phyloP scores from a whole-genome alignment of 2,329 filamentous ascomycete genomes.

The Botrytis aclada region DNA sequence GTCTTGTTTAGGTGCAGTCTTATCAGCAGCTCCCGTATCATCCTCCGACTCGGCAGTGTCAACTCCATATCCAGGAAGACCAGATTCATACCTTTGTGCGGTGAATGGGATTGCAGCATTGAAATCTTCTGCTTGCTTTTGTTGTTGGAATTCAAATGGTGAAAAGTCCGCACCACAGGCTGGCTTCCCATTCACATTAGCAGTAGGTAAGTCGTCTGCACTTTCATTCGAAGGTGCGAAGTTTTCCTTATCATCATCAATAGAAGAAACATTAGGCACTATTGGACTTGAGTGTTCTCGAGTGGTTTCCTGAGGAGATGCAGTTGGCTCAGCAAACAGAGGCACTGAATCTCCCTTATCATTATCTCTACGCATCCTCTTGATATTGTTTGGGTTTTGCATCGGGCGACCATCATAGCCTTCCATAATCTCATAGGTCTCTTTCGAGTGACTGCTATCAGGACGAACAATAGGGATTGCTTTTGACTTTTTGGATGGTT shows the following conservation, averaged over 20 bases:
- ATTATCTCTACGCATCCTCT: constrained; percentile 66
- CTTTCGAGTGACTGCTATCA: constrained; percentile 48
- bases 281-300: constrained; percentile 36
- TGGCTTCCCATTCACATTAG: constrained; percentile 41
- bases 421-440: constrained; percentile 44
- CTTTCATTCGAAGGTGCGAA: constrained; percentile 27
- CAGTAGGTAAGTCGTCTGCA: constrained; percentile 17
- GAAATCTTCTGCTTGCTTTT: constrained; percentile 41
- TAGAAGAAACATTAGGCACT: constrained; percentile 22
- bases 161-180: constrained; percentile 52
- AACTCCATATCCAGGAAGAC: constrained; percentile 32
- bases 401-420: constrained; percentile 59
- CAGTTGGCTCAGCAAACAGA: constrained; percentile 62
- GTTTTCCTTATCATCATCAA: constrained; percentile 37
- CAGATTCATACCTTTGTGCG: constrained; percentile 31
- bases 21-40: constrained; percentile 22
- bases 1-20: constrained; percentile 12
- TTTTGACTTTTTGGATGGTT: constrained; percentile 70
- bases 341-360: constrained; percentile 71
- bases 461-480: constrained; percentile 78
- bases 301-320: constrained; percentile 38
- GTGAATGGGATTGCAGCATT: constrained; percentile 38
- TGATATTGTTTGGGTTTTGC: constrained; percentile 67
- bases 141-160: constrained; percentile 58
- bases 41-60: constrained; percentile 35